Evolutionary conservation across 2,329 filamentous ascomycete genomes (phyloP).

Genomic region (Cercospora sp.): DNA sequence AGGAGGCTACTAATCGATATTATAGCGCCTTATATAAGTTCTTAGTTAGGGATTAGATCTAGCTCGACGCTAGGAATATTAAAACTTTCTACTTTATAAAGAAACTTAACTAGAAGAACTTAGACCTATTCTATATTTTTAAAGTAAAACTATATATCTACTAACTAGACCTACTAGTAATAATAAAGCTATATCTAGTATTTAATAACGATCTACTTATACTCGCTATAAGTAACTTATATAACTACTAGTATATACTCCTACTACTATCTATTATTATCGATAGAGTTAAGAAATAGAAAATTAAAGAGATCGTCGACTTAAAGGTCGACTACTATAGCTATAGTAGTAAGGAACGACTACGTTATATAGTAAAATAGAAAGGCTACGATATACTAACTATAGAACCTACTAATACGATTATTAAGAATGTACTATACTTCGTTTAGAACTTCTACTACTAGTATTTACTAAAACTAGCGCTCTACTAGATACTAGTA

Average conservation of each 20-base stretch:
- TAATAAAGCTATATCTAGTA: not conserved
- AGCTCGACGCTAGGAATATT: not conserved
- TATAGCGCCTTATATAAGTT: not conserved
- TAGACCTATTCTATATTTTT: no score
- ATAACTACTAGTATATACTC: not conserved
- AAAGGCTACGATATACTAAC: not conserved
- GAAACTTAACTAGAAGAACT: no score
- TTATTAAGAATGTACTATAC: not conserved
- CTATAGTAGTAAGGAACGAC: not conserved
- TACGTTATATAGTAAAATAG: not conserved
- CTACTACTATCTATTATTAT: not conserved
- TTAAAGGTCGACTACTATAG: not conserved
- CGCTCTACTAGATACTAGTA: not conserved
- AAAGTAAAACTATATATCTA: no score
- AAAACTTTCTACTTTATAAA: not conserved
- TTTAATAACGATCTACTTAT: not conserved
- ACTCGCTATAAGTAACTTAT: not conserved
- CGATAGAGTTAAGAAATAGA: not conserved
- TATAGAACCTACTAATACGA: not conserved
- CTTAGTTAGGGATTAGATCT: not conserved
- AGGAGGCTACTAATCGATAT: not conserved
- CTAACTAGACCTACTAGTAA: no score
- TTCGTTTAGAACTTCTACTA: not conserved
- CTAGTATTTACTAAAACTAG: not conserved
- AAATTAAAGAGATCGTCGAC: not conserved